Conservation (phyloP, 805 yeast species). For the Lachancea fermentati region DNA sequence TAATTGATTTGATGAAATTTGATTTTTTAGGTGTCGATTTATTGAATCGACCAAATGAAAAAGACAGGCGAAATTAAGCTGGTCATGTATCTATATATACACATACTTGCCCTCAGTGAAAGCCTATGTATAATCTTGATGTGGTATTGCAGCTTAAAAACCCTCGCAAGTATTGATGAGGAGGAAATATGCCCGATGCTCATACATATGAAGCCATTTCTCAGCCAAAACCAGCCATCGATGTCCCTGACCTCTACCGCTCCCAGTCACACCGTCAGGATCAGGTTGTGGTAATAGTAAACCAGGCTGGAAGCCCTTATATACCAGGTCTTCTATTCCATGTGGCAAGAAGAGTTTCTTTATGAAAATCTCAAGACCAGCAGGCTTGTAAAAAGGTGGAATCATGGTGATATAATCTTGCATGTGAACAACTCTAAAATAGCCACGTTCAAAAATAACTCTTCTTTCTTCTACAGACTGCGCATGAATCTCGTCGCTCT, state of each 20-base stretch:
- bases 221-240: slow-evolving; percentile 7
- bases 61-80: not conserved
- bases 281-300: slow-evolving; percentile 1
- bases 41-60: not conserved
- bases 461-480: slow-evolving; percentile 20
- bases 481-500: slow-evolving; percentile 32
- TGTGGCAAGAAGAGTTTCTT: slow-evolving; percentile 34
- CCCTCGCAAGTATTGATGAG: slow-evolving; percentile 31
- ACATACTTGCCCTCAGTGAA: not conserved
- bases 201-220: slow-evolving; percentile 31
- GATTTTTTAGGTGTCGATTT: not conserved
- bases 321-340: slow-evolving; percentile 20
- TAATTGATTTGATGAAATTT: not conserved
- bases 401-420: slow-evolving; percentile 54
- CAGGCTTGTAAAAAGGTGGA: slow-evolving; percentile 49
- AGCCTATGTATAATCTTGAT: not conserved
- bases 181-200: slow-evolving; percentile 36
- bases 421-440: slow-evolving; percentile 51
- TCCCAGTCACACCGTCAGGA: slow-evolving; percentile 4
- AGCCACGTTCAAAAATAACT: slow-evolving; percentile 34
- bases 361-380: slow-evolving; percentile 49
- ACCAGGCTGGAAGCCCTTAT: slow-evolving; percentile 17
- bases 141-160: slow-evolving; percentile 11
- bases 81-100: not conserved
- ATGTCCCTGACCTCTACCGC: slow-evolving; percentile 5